Base-by-base conservation (phyloP, 371 early-diverging fungal genomes). In the Mucor irregularis region DNA sequence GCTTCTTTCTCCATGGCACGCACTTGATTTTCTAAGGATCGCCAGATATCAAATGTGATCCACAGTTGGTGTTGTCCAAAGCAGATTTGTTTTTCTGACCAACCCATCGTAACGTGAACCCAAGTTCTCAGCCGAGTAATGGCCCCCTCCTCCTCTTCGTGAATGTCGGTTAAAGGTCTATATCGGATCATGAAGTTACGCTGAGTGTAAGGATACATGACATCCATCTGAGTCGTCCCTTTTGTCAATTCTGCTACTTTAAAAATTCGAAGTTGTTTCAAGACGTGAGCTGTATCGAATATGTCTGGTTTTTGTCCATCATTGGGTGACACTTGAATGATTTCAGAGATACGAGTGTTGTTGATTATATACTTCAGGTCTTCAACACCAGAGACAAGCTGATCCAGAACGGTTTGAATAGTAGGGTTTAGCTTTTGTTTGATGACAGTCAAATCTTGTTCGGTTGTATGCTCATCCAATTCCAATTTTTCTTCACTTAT, bases 11-110 rank as follows among this genome's bases (percentile, higher is more conserved):
- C 92, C 43, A 80, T 66, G 0, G 76, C 67, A 0, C 91, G 73
- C 26, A 93, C 66, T 48, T 86, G 84, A 34, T 89, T 86, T 44
- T 95, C 95, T 21, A 93, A 58, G 44, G 80, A 78, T 38, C 81
- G 80, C 91, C 91, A 92, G 16, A 83, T 83, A 34, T 76, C 78
- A 51, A 89, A 88, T 0, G 81, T 64, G 29, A 90, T 62, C 73
- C 84, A 89, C 9, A 90, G 73, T 31, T 68, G 68, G 6, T 64
- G 63, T 24, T 71, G 62, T 2, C 88, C 89, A 8, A 88, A 33
- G 11, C 42, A 35, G 2, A 61, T 56, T 31, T 78, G 68, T 11
- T 35, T 39, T 14, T 56, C 60, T 2, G 67, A 55, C 74, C 75
- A 78, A 10, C 77, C 71, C 71, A 72, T 79, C n/a, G n/a, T 42